Base-by-base conservation (phyloP, 441 rosid genomes). In the Brassica hybrid region DNA sequence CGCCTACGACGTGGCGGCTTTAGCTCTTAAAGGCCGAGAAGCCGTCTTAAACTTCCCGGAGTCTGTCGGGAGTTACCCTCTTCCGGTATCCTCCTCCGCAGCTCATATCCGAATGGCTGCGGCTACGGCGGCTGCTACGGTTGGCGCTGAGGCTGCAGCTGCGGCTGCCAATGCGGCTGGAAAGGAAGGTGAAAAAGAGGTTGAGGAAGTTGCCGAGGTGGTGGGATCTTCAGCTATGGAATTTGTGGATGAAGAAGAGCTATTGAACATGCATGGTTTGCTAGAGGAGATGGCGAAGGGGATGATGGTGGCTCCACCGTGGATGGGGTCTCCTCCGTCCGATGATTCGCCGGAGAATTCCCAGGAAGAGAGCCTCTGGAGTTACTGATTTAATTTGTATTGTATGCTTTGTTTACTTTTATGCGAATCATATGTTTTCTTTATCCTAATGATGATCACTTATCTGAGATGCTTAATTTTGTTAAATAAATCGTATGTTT, bases 221-320 rank as follows among this genome's bases (percentile, higher is more conserved):
- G 71, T 19, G 56, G 75, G 67, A 67, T 60, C 77, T 69, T 69
- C 82, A 5, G 59, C 27, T 13, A 73, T 3, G n/a, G 90, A 79
- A 63, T 94, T 87, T n/a, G n/a, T n/a, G n/a, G n/a, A n/a, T n/a
- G n/a, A n/a, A n/a, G n/a, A n/a, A n/a, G n/a, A n/a, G n/a, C 71
- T 94, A 54, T 82, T 92, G 50, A 90, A 89, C 79, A 84, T 94
- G 92, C 98, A 93, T 10, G 86, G 86, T 79, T 79, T 94, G 86
- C 78, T 94, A 67, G 94, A 83, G 75, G 94, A 90, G 73, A 94
- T 94, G 98, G 98, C 98, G 0, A 94, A 85, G 70, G 98, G 97
- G 69, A 85, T 94, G 96, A 79, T 94, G 88, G 82, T 92, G 69
- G 88, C 93, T 3, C 98, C 96, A 0, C 98, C 97, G 3, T 85